Conservation (phyloP, 2,329 filamentous ascomycete species). For the Diplodia intermedia region DNA sequence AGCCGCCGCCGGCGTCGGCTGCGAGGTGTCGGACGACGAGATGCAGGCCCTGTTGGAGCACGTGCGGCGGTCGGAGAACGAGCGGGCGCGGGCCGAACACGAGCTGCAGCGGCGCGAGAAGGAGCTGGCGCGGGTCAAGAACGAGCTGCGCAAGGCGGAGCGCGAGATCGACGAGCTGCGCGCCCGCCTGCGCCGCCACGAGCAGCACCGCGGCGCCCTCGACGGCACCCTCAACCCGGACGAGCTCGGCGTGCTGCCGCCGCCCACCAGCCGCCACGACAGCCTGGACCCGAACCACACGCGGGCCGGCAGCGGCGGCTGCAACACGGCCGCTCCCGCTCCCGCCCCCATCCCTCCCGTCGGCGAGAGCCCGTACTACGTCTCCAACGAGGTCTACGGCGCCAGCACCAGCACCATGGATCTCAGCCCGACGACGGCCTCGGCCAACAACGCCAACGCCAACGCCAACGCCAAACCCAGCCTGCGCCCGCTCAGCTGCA, state of each 20-base stretch:
- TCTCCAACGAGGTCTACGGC: not conserved
- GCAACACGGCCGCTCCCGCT: not conserved
- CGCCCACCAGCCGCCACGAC: constrained; percentile 7
- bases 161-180: constrained; percentile 17
- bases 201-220: constrained; percentile 2
- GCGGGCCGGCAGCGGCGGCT: not conserved
- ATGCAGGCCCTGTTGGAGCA: constrained; percentile 25
- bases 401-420: constrained; percentile 10
- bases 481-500: constrained; percentile 13
- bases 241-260: constrained; percentile 16
- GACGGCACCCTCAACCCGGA: constrained; percentile 9
- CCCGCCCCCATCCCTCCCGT: not conserved
- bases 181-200: not conserved
- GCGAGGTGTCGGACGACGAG: constrained; percentile 23
- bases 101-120: constrained; percentile 23
- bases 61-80: constrained; percentile 17
- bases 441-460: not conserved
- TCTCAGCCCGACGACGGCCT: not conserved
- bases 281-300: constrained; percentile 13
- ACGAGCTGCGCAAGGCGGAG: constrained; percentile 18
- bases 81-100: constrained; percentile 8
- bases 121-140: constrained; percentile 28
- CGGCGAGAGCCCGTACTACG: not conserved
- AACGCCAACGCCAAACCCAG: not conserved
- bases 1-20: not conserved